Percentiles rank a stretch among this genome's conserved stretches.
These are phyloP conservation scores for Metschnikowia vanudenii DNA, from an alignment of 805 yeast species.

Conservation along the genomic window DNA sequence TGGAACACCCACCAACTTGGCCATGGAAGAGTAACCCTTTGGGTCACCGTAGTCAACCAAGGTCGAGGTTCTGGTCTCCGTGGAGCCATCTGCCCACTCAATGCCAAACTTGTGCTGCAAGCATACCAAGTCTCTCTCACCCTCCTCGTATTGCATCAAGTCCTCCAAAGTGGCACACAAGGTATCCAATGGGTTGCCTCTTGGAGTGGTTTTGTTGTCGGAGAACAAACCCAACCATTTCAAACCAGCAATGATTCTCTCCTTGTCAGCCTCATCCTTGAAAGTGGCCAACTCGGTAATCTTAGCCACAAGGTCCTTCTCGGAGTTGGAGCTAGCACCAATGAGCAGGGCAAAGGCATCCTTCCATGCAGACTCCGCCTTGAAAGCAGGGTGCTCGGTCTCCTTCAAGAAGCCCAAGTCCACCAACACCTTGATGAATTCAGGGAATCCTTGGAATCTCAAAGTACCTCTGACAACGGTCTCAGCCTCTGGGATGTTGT, in stretches of 20 bases:
- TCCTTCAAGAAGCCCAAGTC: slow-evolving; percentile 92
- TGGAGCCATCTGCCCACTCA: slow-evolving; percentile 90
- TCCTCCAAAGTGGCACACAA: slow-evolving; percentile 94
- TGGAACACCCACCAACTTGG: slow-evolving; percentile 96
- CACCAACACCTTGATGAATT: slow-evolving; percentile 91
- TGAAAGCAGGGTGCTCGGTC: slow-evolving; percentile 58
- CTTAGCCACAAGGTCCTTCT: slow-evolving; percentile 70
- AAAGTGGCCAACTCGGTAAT: slow-evolving; percentile 77
- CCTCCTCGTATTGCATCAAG: slow-evolving; percentile 92
- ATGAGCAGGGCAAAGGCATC: slow-evolving; percentile 76
- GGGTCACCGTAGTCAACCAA: slow-evolving; percentile 90
- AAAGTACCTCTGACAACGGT: slow-evolving; percentile 96
- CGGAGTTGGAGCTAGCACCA: slow-evolving; percentile 68
- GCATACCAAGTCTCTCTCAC: slow-evolving; percentile 92
- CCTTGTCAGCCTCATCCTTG: slow-evolving; percentile 78
- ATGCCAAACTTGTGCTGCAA: slow-evolving; percentile 98
- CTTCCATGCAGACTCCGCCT: slow-evolving; percentile 67
- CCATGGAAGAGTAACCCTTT: slow-evolving; percentile 94
- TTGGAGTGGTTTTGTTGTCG: slow-evolving; percentile 71
- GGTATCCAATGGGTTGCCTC: slow-evolving; percentile 93
- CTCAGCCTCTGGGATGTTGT: slow-evolving; percentile 95
- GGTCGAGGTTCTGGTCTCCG: slow-evolving; percentile 92
- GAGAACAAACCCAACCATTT: slow-evolving; percentile 94
- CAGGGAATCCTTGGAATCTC: slow-evolving; percentile 98
- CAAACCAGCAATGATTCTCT: slow-evolving; percentile 83